Evolutionary conservation across 306 rosid species (phyloP).

Genomic region (Vicia villosa): DNA sequence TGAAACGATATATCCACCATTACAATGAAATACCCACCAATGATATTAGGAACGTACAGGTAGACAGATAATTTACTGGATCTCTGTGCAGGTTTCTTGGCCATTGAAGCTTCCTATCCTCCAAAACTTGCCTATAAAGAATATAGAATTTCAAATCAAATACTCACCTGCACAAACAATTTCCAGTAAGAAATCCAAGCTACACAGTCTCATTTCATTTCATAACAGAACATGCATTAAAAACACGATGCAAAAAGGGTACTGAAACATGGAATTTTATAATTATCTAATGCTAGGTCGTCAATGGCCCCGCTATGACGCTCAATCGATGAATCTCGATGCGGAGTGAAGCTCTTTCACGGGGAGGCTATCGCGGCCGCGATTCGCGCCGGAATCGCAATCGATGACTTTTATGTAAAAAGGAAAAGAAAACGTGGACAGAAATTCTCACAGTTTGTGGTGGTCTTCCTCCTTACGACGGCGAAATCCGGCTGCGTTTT

Average conservation of each 20-base stretch:
- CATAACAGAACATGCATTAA: constrained; percentile 3
- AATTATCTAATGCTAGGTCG: background rate
- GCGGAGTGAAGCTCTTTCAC: background rate
- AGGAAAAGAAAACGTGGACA: background rate
- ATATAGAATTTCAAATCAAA: constrained; percentile 38
- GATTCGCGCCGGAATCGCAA: background rate
- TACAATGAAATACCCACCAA: constrained; percentile 66
- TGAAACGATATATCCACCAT: constrained; percentile 30
- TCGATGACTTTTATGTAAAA: background rate
- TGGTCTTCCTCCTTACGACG: background rate
- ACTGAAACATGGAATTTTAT: background rate
- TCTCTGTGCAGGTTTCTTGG: constrained; percentile 55
- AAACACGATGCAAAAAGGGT: constrained; percentile 2
- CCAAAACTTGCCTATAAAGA: constrained; percentile 41
- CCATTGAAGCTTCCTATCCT: constrained; percentile 61
- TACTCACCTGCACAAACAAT: constrained; percentile 41
- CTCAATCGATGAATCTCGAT: background rate
- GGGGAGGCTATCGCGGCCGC: background rate
- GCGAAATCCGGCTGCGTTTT: background rate
- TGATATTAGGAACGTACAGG: constrained; percentile 87
- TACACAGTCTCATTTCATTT: background rate
- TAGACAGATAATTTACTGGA: constrained; percentile 72
- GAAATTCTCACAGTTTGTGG: background rate
- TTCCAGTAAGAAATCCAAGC: constrained; percentile 38
- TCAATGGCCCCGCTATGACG: background rate